These are phyloP conservation scores for Beauveria rudraprayagi DNA, from an alignment of 2,329 filamentous ascomycete genomes.

Conservation along the genomic window DNA sequence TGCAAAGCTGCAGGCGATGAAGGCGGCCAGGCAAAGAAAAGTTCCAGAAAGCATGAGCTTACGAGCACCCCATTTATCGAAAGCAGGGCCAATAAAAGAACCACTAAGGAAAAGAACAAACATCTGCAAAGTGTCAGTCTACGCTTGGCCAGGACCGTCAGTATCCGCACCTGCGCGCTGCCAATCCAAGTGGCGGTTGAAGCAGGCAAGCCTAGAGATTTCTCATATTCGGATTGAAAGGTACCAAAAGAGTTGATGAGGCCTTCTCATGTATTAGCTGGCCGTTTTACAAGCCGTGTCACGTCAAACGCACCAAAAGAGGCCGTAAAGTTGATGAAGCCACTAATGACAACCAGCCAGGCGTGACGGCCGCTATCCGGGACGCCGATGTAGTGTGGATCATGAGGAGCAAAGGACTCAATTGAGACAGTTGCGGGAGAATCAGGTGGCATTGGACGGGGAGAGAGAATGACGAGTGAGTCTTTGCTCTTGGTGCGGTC, in stretches of 20 bases:
- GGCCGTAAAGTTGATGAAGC: slow-evolving; percentile 21
- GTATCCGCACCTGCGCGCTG: slow-evolving; percentile 18
- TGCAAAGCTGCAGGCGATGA: slow-evolving; percentile 26
- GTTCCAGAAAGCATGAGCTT: slow-evolving; percentile 28
- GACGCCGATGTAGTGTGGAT: slow-evolving; percentile 3
- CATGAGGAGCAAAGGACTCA: background rate
- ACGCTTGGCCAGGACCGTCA: background rate
- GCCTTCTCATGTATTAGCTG: slow-evolving; percentile 12
- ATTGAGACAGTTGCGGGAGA: background rate
- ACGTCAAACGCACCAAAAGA: slow-evolving; percentile 20
- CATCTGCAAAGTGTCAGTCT: slow-evolving; percentile 20
- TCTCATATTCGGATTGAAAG: slow-evolving; percentile 45
- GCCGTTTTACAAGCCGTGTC: background rate
- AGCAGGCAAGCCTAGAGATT: slow-evolving; percentile 24
- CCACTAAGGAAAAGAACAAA: slow-evolving; percentile 33
- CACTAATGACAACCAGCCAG: slow-evolving; percentile 26
- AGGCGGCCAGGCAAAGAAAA: slow-evolving; percentile 28
- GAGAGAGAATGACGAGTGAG: slow-evolving; percentile 1
- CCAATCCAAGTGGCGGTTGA: slow-evolving; percentile 35
- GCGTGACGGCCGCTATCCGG: slow-evolving; percentile 22
- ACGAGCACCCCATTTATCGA: slow-evolving; percentile 31
- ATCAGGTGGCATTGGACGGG: slow-evolving; percentile 4
- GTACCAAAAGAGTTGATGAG: slow-evolving; percentile 41
- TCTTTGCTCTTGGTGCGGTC: background rate
- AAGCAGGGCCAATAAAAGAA: slow-evolving; percentile 29